A percentile compares a stretch with the other conserved stretches of the same genome.
Conservation (phyloP, 164 flowering plant genomes). For the Stephania japonica region DNA sequence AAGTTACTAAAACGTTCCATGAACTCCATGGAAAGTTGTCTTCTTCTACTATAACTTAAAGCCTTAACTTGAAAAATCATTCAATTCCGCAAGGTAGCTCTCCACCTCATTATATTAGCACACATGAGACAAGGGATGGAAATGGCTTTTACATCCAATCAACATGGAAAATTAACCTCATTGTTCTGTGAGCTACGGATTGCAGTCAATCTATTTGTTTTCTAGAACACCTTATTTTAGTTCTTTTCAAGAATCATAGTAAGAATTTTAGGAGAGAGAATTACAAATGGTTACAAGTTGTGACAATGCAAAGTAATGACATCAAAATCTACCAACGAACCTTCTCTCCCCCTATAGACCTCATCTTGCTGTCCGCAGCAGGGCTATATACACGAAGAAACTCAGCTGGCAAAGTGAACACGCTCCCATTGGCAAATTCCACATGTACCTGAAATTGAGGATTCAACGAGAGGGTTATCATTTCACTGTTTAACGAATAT, state of each 20-base stretch:
- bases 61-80: too few relatives aligned
- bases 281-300: neutral
- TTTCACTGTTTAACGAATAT: neutral
- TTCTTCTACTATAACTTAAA: too few relatives aligned
- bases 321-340: constrained; percentile 20
- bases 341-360: constrained; percentile 87
- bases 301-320: neutral
- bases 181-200: too few relatives aligned
- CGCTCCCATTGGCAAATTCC: constrained; percentile 48
- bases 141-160: neutral
- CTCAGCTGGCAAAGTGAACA: constrained; percentile 56
- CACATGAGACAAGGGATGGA: neutral
- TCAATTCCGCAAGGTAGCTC: neutral
- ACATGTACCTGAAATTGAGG: constrained; percentile 56
- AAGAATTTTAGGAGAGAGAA: neutral
- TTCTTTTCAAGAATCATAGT: too few relatives aligned
- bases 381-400: constrained; percentile 68
- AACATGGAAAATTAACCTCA: too few relatives aligned
- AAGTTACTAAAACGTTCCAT: too few relatives aligned
- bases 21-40: too few relatives aligned
- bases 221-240: too few relatives aligned
- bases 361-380: constrained; percentile 67
- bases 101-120: neutral
- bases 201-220: too few relatives aligned
- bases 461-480: neutral